phyloP scores from a whole-genome alignment of 2,329 filamentous ascomycete species.

The Fusarium subglutinans region DNA sequence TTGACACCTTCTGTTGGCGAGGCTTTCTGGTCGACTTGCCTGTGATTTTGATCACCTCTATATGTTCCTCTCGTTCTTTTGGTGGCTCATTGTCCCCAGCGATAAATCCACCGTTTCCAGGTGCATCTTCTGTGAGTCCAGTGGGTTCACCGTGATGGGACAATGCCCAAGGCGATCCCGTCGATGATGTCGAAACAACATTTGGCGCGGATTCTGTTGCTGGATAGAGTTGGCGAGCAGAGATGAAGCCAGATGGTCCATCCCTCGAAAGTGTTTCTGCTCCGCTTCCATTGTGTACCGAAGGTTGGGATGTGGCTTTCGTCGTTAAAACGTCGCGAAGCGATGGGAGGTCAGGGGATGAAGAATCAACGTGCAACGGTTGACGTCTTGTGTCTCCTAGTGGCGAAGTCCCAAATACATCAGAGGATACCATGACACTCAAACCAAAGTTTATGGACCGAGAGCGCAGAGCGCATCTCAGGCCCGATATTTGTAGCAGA shows the following conservation, averaged over 20 bases:
- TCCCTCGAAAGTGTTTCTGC: conserved; percentile 50
- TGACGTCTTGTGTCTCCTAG: conserved; percentile 46
- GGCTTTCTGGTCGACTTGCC: conserved; percentile 26
- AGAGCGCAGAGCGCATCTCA: conserved; percentile 61
- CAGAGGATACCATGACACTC: conserved; percentile 48
- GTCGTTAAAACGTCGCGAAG: conserved; percentile 58
- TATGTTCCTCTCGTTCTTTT: conserved; percentile 17
- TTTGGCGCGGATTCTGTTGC: conserved; percentile 43
- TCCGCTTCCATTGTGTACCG: conserved; percentile 50
- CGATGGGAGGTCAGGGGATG: conserved; percentile 65
- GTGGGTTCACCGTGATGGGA: not conserved
- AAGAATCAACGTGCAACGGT: conserved; percentile 51
- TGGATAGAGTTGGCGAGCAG: conserved; percentile 51
- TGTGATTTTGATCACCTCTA: conserved; percentile 38
- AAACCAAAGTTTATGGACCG: conserved; percentile 38
- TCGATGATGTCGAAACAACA: not conserved
- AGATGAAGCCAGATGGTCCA: conserved; percentile 52
- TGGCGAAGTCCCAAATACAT: conserved; percentile 46
- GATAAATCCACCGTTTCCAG: not conserved
- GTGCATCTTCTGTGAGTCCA: not conserved
- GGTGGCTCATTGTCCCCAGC: not conserved
- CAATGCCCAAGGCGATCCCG: not conserved
- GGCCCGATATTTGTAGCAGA: conserved; percentile 42
- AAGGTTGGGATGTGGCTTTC: conserved; percentile 46
- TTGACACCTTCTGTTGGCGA: conserved; percentile 31